These are phyloP conservation scores for Eleusine indica DNA, from an alignment of 176 grass and related monocot genomes.

Conservation along the genomic window DNA sequence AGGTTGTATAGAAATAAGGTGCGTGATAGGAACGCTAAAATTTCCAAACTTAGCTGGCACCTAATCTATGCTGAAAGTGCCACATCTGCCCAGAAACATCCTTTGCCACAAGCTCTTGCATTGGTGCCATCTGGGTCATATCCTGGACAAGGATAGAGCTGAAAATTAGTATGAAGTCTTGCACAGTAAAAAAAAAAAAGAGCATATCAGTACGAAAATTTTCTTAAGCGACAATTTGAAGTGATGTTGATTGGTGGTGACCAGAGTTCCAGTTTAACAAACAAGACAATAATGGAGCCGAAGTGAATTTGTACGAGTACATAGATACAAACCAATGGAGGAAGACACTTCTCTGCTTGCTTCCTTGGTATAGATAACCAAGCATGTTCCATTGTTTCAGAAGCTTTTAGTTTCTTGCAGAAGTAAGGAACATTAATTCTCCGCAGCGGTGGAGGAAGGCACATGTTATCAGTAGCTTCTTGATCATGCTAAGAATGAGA, in stretches of 20 bases:
- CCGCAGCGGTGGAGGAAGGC: not conserved
- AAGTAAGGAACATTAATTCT: not conserved
- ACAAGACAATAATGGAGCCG: not conserved
- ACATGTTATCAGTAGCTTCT: not conserved
- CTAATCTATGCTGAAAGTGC: conserved; percentile 10
- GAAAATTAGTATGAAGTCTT: not conserved
- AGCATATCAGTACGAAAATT: not conserved
- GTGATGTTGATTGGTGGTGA: too few species aligned
- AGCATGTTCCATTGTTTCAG: not conserved
- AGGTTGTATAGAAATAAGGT: not conserved
- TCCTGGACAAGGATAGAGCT: not conserved
- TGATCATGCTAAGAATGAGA: not conserved
- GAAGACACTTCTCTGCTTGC: conserved; percentile 18
- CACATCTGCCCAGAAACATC: conserved; percentile 8
- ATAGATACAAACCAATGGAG: not conserved
- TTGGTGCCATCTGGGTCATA: not conserved
- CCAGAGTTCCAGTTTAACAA: not conserved
- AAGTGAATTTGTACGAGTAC: not conserved
- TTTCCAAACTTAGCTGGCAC: not conserved
- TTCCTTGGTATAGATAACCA: conserved; percentile 24
- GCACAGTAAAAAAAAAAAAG: not conserved
- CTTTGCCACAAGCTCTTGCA: conserved; percentile 5
- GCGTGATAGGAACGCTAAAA: not conserved
- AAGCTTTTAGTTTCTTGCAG: conserved; percentile 6
- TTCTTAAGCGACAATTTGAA: too few species aligned